phyloP scores from a whole-genome alignment of 192 early-diverging fungal species.

The Mortierella hygrophila region DNA sequence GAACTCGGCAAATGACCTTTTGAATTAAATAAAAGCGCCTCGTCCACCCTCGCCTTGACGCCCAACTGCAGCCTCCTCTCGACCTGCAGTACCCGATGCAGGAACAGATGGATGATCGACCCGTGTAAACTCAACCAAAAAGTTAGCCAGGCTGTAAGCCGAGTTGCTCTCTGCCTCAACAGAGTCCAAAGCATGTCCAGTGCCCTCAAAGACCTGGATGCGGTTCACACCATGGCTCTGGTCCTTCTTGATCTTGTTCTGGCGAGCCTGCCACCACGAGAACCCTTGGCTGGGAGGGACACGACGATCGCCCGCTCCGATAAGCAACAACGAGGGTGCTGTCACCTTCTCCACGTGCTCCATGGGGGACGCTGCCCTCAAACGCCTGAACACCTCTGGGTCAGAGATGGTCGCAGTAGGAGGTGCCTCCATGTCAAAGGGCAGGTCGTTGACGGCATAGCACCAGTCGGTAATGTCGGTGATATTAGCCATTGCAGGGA shows the following conservation, averaged over 20 bases:
- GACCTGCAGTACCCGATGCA: background rate
- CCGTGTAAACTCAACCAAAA: constrained; percentile 48
- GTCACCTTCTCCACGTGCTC: constrained; percentile 64
- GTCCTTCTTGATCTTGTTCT: constrained; percentile 56
- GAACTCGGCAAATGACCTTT: too few species aligned
- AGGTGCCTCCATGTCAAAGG: constrained; percentile 64
- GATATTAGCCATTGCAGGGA: constrained; percentile 60
- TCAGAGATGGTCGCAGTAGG: constrained; percentile 65
- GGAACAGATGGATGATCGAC: constrained; percentile 9
- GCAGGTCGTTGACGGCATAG: constrained; percentile 74
- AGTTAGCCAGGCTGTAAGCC: constrained; percentile 29
- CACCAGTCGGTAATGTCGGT: constrained; percentile 84
- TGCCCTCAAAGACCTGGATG: constrained; percentile 68
- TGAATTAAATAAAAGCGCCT: constrained; percentile 27
- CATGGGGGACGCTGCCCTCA: constrained; percentile 73
- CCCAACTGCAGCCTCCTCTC: background rate
- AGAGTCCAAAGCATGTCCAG: constrained; percentile 71
- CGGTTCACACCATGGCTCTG: constrained; percentile 37
- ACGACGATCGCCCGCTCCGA: constrained; percentile 78
- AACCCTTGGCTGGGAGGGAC: constrained; percentile 78
- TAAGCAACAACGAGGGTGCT: constrained; percentile 73
- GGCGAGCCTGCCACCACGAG: constrained; percentile 57
- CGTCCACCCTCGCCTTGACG: constrained; percentile 40
- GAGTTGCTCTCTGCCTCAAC: constrained; percentile 71
- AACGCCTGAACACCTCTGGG: constrained; percentile 65